Evolutionary conservation across 1,139 yeast species (phyloP).

Genomic region (Zhuliangozyma parablackwelliae): DNA sequence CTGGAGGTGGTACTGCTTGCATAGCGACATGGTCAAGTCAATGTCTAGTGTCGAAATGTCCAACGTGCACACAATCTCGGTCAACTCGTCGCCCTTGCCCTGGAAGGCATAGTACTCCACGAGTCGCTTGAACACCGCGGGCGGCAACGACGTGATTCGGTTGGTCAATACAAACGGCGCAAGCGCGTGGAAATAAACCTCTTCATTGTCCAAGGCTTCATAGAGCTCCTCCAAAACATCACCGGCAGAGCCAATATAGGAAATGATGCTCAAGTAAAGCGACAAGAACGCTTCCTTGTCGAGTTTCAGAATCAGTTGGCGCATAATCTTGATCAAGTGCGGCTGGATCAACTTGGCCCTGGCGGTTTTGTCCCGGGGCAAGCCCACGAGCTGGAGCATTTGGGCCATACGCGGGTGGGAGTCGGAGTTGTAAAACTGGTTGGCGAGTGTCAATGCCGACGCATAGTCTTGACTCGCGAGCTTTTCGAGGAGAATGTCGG

Average conservation of each 20-base stretch:
- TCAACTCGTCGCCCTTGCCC: conserved; percentile 46
- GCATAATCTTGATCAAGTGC: conserved; percentile 54
- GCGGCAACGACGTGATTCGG: conserved; percentile 49
- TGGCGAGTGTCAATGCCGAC: conserved; percentile 53
- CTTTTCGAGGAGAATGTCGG: conserved; percentile 52
- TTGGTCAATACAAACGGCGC: conserved; percentile 49
- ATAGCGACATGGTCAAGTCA: conserved; percentile 61
- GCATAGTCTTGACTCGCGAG: conserved; percentile 48
- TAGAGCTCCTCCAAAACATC: conserved; percentile 50
- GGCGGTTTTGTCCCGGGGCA: conserved; percentile 43
- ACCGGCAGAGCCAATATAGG: conserved; percentile 15
- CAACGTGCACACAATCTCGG: conserved; percentile 61
- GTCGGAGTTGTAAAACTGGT: conserved; percentile 43
- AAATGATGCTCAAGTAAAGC: conserved; percentile 13
- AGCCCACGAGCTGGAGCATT: conserved; percentile 38
- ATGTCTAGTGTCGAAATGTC: conserved; percentile 68
- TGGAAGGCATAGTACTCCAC: conserved; percentile 40
- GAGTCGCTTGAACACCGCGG: conserved; percentile 55
- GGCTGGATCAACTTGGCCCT: conserved; percentile 50
- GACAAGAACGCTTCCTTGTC: conserved; percentile 4
- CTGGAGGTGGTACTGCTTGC: conserved; percentile 48
- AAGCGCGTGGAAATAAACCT: conserved; percentile 45
- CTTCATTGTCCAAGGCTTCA: conserved; percentile 39
- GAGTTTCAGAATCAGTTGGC: conserved; percentile 45
- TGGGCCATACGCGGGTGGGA: conserved; percentile 36